A percentile compares a stretch with the other conserved stretches of the same genome.
Evolutionary conservation across 257 asterid species (phyloP).

Genomic region (Salvia rosmarinus): DNA sequence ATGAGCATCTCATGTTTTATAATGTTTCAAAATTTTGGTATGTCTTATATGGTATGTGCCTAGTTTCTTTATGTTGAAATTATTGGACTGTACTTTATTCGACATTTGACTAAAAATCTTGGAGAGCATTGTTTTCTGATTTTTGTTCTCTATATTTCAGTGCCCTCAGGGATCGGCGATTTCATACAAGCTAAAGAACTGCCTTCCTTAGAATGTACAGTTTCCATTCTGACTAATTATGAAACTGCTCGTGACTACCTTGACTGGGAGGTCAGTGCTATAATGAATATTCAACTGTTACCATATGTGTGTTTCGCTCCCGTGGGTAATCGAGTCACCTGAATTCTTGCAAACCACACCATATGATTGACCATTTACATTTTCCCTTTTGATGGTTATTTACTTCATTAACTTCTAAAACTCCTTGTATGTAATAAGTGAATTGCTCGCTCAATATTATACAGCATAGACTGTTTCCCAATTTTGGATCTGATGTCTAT

Average conservation of each 20-base stretch:
- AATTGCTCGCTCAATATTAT: background rate
- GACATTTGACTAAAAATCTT: background rate
- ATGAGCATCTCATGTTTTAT: conserved; percentile 8
- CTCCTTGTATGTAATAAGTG: conserved; percentile 14
- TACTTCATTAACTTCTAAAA: conserved; percentile 7
- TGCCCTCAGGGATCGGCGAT: conserved; percentile 91
- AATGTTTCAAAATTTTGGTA: background rate
- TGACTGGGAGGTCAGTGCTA: conserved; percentile 93
- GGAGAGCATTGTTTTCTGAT: background rate
- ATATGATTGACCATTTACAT: background rate
- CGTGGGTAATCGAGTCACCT: background rate
- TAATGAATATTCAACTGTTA: conserved; percentile 16
- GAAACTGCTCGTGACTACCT: conserved; percentile 79
- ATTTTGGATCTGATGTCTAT: background rate
- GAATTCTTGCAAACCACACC: background rate
- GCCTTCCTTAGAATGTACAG: conserved; percentile 88
- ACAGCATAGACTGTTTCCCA: background rate
- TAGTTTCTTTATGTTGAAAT: background rate
- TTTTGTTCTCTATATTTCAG: conserved; percentile 47
- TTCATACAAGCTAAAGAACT: conserved; percentile 91
- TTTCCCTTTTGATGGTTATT: background rate
- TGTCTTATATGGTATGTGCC: background rate
- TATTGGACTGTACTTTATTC: background rate
- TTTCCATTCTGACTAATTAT: conserved; percentile 82
- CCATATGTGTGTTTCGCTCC: background rate